Evolutionary conservation across 257 asterid genomes (phyloP), one percentile per base, ranked within the genome.

Genomic region (Plantago ovata): DNA sequence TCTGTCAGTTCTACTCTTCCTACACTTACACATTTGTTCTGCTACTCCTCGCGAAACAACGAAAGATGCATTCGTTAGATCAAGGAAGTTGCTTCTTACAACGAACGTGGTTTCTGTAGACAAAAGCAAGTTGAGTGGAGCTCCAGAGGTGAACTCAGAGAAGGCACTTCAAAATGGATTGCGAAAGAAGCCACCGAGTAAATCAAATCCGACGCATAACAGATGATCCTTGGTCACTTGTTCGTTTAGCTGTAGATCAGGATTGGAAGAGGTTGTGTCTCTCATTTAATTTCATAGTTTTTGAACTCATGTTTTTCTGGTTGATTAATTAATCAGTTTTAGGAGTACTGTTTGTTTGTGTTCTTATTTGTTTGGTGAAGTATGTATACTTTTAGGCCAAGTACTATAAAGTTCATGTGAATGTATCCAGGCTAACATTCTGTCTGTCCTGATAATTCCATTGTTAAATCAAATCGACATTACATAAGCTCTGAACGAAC

Each of bases 171-270:
- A 53, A 43, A 61, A 60, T 49, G 72, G 61, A 38, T 64, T 71
- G 13, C 65, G 63, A 32, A 13, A 33, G 48, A 61, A 16, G 51
- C 76, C 76, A 1, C 68, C 68, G 15, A 71, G 60, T 23, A 49
- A 56, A 32, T 65, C 76, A 48, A 71, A 65, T 61, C 76, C 76
- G 13, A 60, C 57, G 48, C 76, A 71, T 61, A 71, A 71, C 36
- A 53, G 44, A 66, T 61, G 53, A 51, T 19, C 36, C 36, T 3
- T 6, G 36, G 7, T 0, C 11, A 10, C 4, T 10, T 53, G 36
- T n/a, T 36, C 9, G 12, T 21, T 56, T 19, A 2, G 10, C 14
- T 58, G 51, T 44, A 57, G 14, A 39, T 10, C 39, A 11, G 42
- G 47, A 44, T 22, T 42, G 46, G 22, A 32, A 41, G 43, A 22